Evolutionary conservation across 345 rosid genomes (phyloP).

Genomic region (Boechera divaricarpa): DNA sequence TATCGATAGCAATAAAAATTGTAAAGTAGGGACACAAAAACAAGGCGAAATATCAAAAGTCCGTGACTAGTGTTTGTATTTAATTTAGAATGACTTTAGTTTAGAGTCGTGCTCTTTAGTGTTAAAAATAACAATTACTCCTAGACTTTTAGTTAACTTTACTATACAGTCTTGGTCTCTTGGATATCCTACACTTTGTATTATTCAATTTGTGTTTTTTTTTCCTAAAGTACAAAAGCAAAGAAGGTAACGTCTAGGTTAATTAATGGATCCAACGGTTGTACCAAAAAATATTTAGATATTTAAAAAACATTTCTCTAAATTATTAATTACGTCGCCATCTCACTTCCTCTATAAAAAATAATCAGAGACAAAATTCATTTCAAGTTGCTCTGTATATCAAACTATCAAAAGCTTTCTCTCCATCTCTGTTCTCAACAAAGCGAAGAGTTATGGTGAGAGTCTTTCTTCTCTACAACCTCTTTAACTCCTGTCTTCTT

Average conservation of each 20-base stretch:
- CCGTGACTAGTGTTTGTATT: constrained; percentile 1
- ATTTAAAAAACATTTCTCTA: background rate
- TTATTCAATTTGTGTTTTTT: background rate
- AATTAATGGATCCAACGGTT: constrained; percentile 16
- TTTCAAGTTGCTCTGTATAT: constrained; percentile 26
- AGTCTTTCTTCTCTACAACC: constrained; percentile 57
- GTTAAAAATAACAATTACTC: background rate
- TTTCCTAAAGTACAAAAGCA: background rate
- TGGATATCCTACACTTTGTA: background rate
- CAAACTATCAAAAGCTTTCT: constrained; percentile 16
- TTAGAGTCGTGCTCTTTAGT: constrained; percentile 23
- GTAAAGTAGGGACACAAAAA: background rate
- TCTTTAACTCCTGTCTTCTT: constrained; percentile 51
- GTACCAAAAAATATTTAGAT: background rate
- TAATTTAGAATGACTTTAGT: background rate
- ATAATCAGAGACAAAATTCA: background rate
- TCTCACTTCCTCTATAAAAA: constrained; percentile 24
- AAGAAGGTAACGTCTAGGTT: constrained; percentile 12
- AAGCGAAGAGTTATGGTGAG: constrained; percentile 51
- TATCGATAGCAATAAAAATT: background rate
- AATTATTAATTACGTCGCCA: background rate
- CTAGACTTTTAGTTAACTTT: background rate
- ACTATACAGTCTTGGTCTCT: background rate
- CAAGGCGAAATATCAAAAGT: constrained; percentile 2
- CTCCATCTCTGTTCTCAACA: constrained; percentile 18